Percentiles rank a stretch among this genome's conserved stretches.
These are phyloP conservation scores for Hevea brasiliensis DNA, from an alignment of 345 rosid genomes.

Conservation along the genomic window DNA sequence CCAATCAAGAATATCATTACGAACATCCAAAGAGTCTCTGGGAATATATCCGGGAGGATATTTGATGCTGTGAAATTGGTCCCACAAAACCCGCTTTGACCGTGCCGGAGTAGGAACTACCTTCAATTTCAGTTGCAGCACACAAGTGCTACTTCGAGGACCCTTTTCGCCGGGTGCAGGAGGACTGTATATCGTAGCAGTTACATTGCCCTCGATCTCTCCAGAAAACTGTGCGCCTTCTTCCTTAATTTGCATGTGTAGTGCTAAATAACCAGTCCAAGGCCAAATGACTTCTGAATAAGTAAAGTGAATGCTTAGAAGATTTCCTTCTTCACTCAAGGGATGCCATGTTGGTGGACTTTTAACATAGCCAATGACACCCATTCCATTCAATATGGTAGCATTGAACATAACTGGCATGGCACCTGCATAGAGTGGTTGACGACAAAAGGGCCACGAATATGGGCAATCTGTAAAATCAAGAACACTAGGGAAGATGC, in stretches of 20 bases:
- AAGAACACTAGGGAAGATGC: constrained; percentile 88
- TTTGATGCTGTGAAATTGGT: constrained; percentile 93
- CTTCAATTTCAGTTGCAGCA: constrained; percentile 74
- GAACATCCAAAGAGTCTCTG: constrained; percentile 96
- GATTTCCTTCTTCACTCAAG: constrained; percentile 78
- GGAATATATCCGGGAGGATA: constrained; percentile 99
- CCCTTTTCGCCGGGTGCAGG: constrained; percentile 66
- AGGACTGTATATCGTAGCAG: constrained; percentile 70
- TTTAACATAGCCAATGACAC: constrained; percentile 80
- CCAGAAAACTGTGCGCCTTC: constrained; percentile 88
- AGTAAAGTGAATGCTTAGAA: constrained; percentile 73
- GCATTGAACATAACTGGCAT: constrained; percentile 94
- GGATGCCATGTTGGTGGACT: constrained; percentile 95
- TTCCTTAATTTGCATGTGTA: constrained; percentile 98
- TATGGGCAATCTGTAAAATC: constrained; percentile 92
- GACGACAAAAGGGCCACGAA: constrained; percentile 98
- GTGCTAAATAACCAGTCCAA: constrained; percentile 95
- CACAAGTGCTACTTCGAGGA: constrained; percentile 64
- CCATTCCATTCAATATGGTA: constrained; percentile 95
- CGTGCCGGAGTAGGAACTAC: constrained; percentile 92
- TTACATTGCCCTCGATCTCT: constrained; percentile 82
- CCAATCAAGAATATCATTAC: constrained; percentile 98
- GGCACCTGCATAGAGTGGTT: constrained; percentile 92
- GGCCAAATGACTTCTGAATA: constrained; percentile 95
- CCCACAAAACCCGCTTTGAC: constrained; percentile 88